phyloP scores from a whole-genome alignment of 306 rosid species.

The Malus sieversii region DNA sequence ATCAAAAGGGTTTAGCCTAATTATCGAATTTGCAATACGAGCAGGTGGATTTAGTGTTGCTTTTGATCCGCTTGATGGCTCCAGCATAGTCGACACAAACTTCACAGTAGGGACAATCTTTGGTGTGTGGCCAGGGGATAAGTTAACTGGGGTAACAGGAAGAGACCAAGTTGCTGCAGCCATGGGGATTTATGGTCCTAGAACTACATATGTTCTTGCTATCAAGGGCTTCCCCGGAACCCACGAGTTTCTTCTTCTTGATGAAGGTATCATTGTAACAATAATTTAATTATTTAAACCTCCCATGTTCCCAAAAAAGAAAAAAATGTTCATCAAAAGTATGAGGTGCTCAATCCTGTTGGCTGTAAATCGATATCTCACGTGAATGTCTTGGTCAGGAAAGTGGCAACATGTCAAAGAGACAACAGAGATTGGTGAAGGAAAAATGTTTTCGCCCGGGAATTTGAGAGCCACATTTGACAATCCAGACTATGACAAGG shows the following conservation, averaged over 20 bases:
- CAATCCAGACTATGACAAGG: conserved; percentile 78
- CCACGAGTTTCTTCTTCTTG: conserved; percentile 92
- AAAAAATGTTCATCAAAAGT: not conserved
- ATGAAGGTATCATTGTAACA: conserved; percentile 57
- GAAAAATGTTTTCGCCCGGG: conserved; percentile 96
- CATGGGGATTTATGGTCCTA: conserved; percentile 95
- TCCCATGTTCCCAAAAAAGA: not conserved
- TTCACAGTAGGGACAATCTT: conserved; percentile 97
- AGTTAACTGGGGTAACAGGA: conserved; percentile 82
- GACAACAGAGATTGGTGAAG: conserved; percentile 86
- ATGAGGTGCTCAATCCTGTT: not conserved
- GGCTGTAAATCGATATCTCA: not conserved
- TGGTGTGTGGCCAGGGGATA: conserved; percentile 99
- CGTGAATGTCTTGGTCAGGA: conserved; percentile 41
- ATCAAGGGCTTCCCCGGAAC: conserved; percentile 82
- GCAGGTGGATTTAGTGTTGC: conserved; percentile 99
- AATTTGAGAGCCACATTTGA: conserved; percentile 96
- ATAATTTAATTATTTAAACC: not conserved
- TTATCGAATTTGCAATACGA: conserved; percentile 8
- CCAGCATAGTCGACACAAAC: conserved; percentile 96
- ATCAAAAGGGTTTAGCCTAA: not conserved
- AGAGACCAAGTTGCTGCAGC: conserved; percentile 98
- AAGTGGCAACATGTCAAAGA: conserved; percentile 99
- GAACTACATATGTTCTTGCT: conserved; percentile 96
- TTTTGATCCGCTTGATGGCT: conserved; percentile 96